These are phyloP conservation scores for Pseudozyma flocculosa DNA, from an alignment of 1,284 basidiomycete genomes.

Conservation along the genomic window DNA sequence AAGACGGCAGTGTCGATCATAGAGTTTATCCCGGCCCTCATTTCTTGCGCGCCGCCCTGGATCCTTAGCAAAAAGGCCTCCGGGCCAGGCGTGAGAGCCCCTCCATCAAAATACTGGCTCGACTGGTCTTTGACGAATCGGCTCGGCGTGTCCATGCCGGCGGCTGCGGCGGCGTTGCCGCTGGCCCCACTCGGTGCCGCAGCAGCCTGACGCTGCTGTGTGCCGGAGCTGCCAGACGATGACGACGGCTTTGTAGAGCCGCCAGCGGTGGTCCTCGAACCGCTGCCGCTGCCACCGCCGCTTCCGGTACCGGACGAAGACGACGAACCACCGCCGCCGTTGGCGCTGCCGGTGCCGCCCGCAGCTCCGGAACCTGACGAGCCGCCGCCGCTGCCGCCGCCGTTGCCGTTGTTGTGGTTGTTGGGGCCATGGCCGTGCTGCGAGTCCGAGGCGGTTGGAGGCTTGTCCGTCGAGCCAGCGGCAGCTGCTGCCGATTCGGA, in stretches of 20 bases:
- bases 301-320: conserved; percentile 1
- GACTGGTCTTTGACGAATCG: conserved; percentile 37
- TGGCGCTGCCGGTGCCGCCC: neutral
- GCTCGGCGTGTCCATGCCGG: conserved; percentile 32
- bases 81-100: conserved; percentile 45
- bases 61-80: conserved; percentile 48
- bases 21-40: conserved; percentile 31
- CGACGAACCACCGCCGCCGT: conserved; percentile 1
- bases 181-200: neutral
- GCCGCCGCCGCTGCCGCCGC: too few species aligned
- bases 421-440: too few species aligned
- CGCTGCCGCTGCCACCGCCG: conserved; percentile 4
- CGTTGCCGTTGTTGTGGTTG: too few species aligned
- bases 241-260: conserved; percentile 1
- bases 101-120: conserved; percentile 44
- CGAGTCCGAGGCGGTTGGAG: neutral
- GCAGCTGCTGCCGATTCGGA: conserved; percentile 7
- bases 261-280: neutral
- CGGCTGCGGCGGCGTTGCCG: conserved; percentile 7
- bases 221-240: neutral
- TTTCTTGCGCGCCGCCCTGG: conserved; percentile 45
- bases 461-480: neutral
- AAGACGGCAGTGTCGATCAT: too few species aligned
- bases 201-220: neutral
- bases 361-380: too few species aligned